Percentiles rank a stretch among this genome's conserved stretches.
These are phyloP conservation scores for Torrubiellomyces zombiae DNA, from an alignment of 2,329 filamentous ascomycete genomes.

Conservation along the genomic window DNA sequence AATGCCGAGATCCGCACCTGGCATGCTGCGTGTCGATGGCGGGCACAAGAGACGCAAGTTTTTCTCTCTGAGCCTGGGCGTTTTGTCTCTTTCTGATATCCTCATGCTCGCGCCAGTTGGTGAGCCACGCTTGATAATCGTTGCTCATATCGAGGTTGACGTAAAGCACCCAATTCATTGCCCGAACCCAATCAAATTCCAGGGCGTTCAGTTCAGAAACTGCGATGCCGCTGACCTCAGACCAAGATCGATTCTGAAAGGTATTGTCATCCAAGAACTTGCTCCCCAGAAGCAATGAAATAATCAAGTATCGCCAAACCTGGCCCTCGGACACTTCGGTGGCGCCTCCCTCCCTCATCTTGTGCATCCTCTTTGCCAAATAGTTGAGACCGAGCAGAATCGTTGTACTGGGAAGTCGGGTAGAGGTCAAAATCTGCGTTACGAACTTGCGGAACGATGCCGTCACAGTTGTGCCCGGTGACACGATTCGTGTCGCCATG, in stretches of 20 bases:
- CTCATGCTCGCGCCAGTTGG: slow-evolving; percentile 42
- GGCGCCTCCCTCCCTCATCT: slow-evolving; percentile 39
- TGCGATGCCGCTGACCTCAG: slow-evolving; percentile 80
- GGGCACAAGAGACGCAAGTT: slow-evolving; percentile 29
- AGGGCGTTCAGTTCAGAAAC: slow-evolving; percentile 71
- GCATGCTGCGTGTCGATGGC: slow-evolving; percentile 27
- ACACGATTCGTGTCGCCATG: slow-evolving; percentile 51
- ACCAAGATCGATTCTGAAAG: slow-evolving; percentile 94
- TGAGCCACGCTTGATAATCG: slow-evolving; percentile 48
- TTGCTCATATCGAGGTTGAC: slow-evolving; percentile 66
- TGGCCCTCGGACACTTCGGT: slow-evolving; percentile 49
- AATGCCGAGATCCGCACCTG: slow-evolving; percentile 21
- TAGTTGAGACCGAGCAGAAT: slow-evolving; percentile 86
- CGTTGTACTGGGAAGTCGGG: slow-evolving; percentile 75
- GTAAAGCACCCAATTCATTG: slow-evolving; percentile 72
- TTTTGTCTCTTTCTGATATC: slow-evolving; percentile 36
- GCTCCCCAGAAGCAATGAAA: slow-evolving; percentile 72
- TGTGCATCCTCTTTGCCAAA: slow-evolving; percentile 66
- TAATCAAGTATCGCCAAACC: slow-evolving; percentile 75
- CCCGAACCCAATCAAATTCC: slow-evolving; percentile 74
- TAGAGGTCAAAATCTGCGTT: slow-evolving; percentile 76
- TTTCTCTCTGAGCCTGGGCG: slow-evolving; percentile 30
- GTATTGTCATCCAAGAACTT: slow-evolving; percentile 96
- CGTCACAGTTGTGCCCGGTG: slow-evolving; percentile 37
- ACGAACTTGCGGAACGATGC: slow-evolving; percentile 82